Evolutionary conservation across 1,284 basidiomycete species (phyloP).

Genomic region (Porodaedalea pini): DNA sequence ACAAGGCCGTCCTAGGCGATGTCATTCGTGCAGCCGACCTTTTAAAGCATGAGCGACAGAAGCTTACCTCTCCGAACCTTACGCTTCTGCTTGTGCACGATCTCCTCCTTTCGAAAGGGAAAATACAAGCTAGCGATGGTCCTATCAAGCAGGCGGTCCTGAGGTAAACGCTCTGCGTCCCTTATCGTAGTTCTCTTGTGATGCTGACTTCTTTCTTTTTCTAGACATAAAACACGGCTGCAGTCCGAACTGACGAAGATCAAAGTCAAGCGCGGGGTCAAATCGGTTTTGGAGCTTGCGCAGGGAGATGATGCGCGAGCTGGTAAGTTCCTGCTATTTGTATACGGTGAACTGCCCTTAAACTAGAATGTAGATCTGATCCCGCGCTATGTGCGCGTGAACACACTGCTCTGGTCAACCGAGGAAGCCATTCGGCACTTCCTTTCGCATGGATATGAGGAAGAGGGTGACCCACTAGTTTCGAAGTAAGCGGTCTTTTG

Average conservation of each 20-base stretch:
- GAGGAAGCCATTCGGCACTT: constrained; percentile 57
- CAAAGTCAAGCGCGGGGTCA: constrained; percentile 76
- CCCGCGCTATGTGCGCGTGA: constrained; percentile 84
- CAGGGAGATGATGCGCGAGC: constrained; percentile 55
- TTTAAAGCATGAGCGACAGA: constrained; percentile 70
- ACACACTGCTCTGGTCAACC: constrained; percentile 66
- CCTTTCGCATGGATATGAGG: constrained; percentile 50
- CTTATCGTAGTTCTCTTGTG: not conserved
- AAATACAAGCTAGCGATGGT: constrained; percentile 83
- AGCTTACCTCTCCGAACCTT: constrained; percentile 70
- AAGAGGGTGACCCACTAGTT: constrained; percentile 41
- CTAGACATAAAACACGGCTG: constrained; percentile 80
- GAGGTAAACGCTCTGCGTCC: constrained; percentile 23
- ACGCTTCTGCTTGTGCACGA: constrained; percentile 86
- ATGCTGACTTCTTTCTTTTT: not conserved
- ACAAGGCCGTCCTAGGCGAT: constrained; percentile 65
- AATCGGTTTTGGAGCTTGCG: constrained; percentile 64
- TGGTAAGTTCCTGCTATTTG: constrained; percentile 40
- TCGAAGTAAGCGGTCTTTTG: constrained; percentile 38
- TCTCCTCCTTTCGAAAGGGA: constrained; percentile 68
- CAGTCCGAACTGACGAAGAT: constrained; percentile 80
- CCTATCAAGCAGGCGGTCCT: constrained; percentile 80
- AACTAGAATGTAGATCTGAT: constrained; percentile 50
- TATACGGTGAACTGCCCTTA: not conserved
- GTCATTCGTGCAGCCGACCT: constrained; percentile 64